These are phyloP conservation scores for Phlebiopsis gigantea DNA, from an alignment of 768 basidiomycete species.

Conservation along the genomic window DNA sequence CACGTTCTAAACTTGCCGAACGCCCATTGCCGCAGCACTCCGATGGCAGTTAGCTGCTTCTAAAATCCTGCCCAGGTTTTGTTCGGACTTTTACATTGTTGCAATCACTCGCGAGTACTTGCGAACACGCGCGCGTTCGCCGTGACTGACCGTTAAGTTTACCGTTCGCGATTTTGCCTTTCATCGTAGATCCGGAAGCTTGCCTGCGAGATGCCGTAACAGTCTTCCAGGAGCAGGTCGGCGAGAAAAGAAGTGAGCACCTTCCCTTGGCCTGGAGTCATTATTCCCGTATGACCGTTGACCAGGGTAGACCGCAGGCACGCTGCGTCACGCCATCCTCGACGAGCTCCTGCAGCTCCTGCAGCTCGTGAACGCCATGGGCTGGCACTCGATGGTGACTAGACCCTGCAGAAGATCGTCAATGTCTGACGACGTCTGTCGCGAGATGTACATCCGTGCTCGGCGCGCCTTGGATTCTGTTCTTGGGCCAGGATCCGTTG, in stretches of 20 bases:
- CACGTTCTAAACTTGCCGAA: too few relatives aligned
- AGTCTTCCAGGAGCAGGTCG: neutral
- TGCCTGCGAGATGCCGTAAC: neutral
- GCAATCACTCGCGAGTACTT: too few relatives aligned
- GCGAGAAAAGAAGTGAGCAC: neutral
- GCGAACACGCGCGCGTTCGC: too few relatives aligned
- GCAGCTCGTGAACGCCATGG: neutral
- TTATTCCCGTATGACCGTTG: neutral
- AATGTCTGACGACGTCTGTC: neutral
- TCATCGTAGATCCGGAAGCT: neutral
- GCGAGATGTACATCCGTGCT: neutral
- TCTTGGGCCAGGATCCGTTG: neutral
- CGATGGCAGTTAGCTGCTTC: too few relatives aligned
- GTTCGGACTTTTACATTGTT: too few relatives aligned
- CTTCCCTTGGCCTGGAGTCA: neutral
- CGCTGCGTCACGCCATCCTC: neutral
- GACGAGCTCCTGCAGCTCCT: too few relatives aligned
- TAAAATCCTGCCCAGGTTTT: too few relatives aligned
- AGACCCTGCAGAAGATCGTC: neutral
- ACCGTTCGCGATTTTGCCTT: neutral
- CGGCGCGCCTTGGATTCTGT: neutral
- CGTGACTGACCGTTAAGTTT: too few relatives aligned
- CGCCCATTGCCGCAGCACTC: too few relatives aligned
- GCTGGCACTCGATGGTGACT: neutral
- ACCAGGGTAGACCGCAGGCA: neutral